phyloP scores from a whole-genome alignment of 768 basidiomycete genomes.

The Bullera alba region DNA sequence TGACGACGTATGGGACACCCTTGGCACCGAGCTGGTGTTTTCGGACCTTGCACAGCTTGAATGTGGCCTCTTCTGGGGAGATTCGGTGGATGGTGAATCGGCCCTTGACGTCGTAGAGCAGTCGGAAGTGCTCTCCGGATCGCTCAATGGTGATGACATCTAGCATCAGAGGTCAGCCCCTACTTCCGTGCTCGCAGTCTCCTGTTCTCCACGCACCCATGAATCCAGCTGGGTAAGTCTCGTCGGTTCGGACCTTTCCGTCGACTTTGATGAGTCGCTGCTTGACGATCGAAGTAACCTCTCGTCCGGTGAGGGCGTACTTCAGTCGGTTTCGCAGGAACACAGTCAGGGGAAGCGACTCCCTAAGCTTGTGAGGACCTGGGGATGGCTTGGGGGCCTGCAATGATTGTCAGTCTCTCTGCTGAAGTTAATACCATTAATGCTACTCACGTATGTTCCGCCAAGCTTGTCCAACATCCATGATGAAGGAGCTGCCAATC shows the following conservation, averaged over 20 bases:
- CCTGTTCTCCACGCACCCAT: conserved; percentile 61
- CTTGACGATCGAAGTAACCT: conserved; percentile 89
- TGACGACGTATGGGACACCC: conserved; percentile 94
- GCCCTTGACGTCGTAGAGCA: conserved; percentile 98
- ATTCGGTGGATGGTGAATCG: conserved; percentile 99
- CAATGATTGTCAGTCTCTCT: conserved; percentile 2
- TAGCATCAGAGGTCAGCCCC: conserved; percentile 39
- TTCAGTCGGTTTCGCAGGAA: conserved; percentile 99
- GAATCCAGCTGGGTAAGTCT: conserved; percentile 95
- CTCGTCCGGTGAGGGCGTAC: conserved; percentile 93
- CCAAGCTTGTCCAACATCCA: conserved; percentile 99
- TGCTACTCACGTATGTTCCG: conserved; percentile 46
- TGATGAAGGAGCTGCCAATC: conserved; percentile 90
- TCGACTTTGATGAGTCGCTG: conserved; percentile 98
- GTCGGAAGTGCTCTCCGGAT: conserved; percentile 98
- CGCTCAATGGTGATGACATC: conserved; percentile 97
- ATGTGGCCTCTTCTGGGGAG: conserved; percentile 90
- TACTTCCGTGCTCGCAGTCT: background rate
- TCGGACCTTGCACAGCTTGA: conserved; percentile 86
- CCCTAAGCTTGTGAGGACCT: conserved; percentile 98
- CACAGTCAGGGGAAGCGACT: conserved; percentile 92
- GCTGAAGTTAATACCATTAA: conserved; percentile 30
- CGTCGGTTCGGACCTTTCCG: conserved; percentile 94
- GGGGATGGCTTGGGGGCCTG: conserved; percentile 91
- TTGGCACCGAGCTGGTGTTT: conserved; percentile 84